Conservation (phyloP, 192 early-diverging fungal species). For the Paraglomus brasilianum region DNA sequence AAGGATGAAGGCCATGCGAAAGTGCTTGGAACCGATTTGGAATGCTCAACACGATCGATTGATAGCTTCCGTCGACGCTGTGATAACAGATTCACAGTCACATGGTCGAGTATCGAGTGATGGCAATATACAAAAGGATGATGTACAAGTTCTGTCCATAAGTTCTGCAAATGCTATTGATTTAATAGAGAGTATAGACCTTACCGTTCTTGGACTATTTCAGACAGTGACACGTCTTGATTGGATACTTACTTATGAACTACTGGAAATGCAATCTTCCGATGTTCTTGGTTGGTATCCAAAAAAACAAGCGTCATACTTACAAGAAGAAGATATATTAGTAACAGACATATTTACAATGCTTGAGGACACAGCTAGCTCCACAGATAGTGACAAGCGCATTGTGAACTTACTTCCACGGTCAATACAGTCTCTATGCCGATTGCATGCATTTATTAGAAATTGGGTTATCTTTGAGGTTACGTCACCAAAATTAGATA, state of each 20-base stretch:
- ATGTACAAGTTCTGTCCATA: neutral
- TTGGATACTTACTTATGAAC: conserved; percentile 51
- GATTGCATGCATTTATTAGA: conserved; percentile 65
- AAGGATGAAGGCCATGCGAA: neutral
- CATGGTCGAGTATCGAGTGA: neutral
- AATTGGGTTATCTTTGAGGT: conserved; percentile 68
- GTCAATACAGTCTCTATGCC: conserved; percentile 63
- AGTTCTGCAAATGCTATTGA: neutral
- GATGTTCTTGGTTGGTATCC: conserved; percentile 50
- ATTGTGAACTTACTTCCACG: conserved; percentile 60
- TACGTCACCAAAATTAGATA: conserved; percentile 44
- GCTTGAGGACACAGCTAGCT: conserved; percentile 50
- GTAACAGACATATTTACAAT: conserved; percentile 67
- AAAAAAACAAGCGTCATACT: conserved; percentile 27
- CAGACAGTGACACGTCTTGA: conserved; percentile 42
- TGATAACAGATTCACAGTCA: neutral
- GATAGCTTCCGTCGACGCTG: neutral
- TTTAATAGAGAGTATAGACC: conserved; percentile 24
- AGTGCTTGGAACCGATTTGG: conserved; percentile 8
- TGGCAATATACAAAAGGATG: neutral
- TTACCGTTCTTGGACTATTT: conserved; percentile 38
- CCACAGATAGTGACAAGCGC: conserved; percentile 50
- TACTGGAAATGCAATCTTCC: conserved; percentile 47
- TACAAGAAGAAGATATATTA: conserved; percentile 57
- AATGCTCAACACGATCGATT: conserved; percentile 8